Base-by-base conservation (phyloP, 2,329 filamentous ascomycete genomes). In the Phaeoacremonium minimum region DNA sequence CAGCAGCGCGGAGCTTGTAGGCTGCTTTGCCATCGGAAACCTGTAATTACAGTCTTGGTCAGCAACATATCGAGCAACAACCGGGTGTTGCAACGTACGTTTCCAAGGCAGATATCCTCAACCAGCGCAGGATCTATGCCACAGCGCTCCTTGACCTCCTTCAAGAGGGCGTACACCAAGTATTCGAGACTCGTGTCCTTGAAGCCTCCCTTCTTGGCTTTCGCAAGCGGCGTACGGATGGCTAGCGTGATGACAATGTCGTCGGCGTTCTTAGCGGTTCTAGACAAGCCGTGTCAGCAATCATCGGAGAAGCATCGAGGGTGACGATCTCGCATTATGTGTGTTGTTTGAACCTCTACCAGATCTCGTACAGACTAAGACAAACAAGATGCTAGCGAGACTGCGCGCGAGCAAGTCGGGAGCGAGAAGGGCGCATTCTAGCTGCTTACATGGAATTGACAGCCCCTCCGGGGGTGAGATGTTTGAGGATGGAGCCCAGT, bases 241-340 rank as follows among this genome's bases (percentile, higher is more conserved):
- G 91, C 91, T 40, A 94, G 79, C 7, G 93, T 98, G 57, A 97
- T 95, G 59, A 98, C 93, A 37, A 98, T 76, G 70, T 98, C 93
- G 60, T 97, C 91, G 49, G 90, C 80, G 63, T 95, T 94, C 73
- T 97, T 90, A 51, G 87, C 81, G 40, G 87, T 89, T 56, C 89
- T 95, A 51, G n/a, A n/a, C 39, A 18, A 52, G 49, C 43, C 54
- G 44, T 38, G 39, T 56, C 37, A 38, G 44, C 35, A 15, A 18
- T n/a, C n/a, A 13, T 5, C n/a, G n/a, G n/a, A n/a, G n/a, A n/a
- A n/a, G n/a, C n/a, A n/a, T n/a, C n/a, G n/a, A n/a, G n/a, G 28
- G 19, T 15, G 26, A 17, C 30, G 12, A n/a, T 15, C 12, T 32
- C 6, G 16, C 28, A 13, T 31, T 28, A 14, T n/a, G n/a, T n/a